Conservation (phyloP, 1,139 yeast species). For the Diutina pseudorugosa region DNA sequence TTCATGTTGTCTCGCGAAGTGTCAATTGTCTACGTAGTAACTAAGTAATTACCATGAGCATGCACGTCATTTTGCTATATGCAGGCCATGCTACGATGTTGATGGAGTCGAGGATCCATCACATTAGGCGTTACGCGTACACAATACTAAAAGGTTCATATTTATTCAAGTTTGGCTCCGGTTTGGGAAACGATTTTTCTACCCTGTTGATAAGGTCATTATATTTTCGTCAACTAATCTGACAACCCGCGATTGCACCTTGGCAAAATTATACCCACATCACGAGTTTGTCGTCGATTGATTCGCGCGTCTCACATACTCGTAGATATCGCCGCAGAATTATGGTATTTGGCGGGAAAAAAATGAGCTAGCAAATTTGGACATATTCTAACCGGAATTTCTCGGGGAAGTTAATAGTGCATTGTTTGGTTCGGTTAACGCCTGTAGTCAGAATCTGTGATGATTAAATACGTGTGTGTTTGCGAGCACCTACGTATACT, state of each 20-base stretch:
- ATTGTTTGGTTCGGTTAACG: neutral
- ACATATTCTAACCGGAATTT: neutral
- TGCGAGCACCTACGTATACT: neutral
- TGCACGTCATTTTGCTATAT: neutral
- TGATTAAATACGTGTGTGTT: too few species aligned
- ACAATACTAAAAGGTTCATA: too few species aligned
- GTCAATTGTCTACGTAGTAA: neutral
- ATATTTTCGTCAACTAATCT: too few species aligned
- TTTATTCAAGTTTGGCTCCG: too few species aligned
- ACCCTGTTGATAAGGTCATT: too few species aligned
- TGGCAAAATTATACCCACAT: neutral
- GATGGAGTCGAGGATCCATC: too few species aligned
- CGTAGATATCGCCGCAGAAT: neutral
- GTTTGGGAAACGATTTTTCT: too few species aligned
- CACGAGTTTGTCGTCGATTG: neutral
- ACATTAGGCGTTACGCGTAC: too few species aligned
- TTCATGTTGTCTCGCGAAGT: neutral
- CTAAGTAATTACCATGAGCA: neutral
- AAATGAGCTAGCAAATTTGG: neutral
- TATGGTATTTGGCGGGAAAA: neutral
- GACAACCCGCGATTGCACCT: neutral
- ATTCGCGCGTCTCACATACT: neutral
- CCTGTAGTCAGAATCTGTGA: too few species aligned
- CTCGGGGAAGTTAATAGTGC: neutral
- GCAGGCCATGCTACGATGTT: neutral